Conservation (phyloP, 1,284 basidiomycete genomes). For the Neonothopanus nambi region DNA sequence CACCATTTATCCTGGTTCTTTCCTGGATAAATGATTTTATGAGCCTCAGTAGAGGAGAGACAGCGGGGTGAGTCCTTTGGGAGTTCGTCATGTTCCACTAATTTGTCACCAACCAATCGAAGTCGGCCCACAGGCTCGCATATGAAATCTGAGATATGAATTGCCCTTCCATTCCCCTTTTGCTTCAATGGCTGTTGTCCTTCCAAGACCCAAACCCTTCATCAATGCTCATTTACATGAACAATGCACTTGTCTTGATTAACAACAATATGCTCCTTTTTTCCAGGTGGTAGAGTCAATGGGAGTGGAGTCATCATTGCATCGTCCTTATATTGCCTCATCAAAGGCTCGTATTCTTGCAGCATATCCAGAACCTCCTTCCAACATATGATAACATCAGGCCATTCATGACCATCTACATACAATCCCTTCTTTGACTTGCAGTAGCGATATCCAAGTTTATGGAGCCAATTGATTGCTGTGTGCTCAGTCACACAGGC, state of each 20-base stretch:
- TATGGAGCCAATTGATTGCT: conserved; percentile 32
- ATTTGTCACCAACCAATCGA: too few relatives aligned
- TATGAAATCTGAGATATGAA: conserved; percentile 33
- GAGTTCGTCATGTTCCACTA: conserved; percentile 15
- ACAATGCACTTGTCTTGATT: conserved; percentile 40
- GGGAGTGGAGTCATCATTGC: conserved; percentile 14
- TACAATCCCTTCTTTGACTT: conserved; percentile 33
- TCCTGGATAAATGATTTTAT: neutral
- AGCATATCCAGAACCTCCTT: conserved; percentile 30
- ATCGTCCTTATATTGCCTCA: conserved; percentile 29
- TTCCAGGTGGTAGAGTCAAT: conserved; percentile 26
- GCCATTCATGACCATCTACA: conserved; percentile 38
- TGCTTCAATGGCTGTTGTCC: conserved; percentile 34
- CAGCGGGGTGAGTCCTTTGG: too few relatives aligned
- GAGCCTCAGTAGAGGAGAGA: too few relatives aligned
- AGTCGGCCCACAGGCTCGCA: conserved; percentile 32
- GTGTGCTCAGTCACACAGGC: conserved; percentile 22
- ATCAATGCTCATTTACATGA: conserved; percentile 35
- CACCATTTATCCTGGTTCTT: conserved; percentile 20
- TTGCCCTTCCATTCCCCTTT: conserved; percentile 36
- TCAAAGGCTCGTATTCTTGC: conserved; percentile 24
- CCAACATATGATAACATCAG: conserved; percentile 34
- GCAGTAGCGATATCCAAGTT: conserved; percentile 26
- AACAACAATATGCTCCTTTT: conserved; percentile 31
- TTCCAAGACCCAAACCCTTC: conserved; percentile 33